These are phyloP conservation scores for Dendrocalamus latiflorus DNA, from an alignment of 202 grass and related monocot genomes.

Conservation along the genomic window DNA sequence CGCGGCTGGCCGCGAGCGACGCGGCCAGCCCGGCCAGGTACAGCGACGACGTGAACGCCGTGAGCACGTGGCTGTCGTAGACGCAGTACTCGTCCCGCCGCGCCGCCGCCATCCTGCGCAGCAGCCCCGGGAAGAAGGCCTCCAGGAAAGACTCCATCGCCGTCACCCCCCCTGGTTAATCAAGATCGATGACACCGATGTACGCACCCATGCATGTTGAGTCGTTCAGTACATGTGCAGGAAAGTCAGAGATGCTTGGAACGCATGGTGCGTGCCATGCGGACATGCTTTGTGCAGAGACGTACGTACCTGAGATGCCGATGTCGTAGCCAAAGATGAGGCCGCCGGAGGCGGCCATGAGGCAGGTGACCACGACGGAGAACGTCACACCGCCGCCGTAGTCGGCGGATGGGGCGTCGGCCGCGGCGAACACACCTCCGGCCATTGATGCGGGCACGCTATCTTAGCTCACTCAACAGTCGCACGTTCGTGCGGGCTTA, in stretches of 20 bases:
- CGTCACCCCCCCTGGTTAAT: constrained; percentile 43
- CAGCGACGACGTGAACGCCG: constrained; percentile 61
- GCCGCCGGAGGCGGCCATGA: constrained; percentile 57
- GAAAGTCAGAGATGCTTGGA: no score
- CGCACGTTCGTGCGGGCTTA: no score
- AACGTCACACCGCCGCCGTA: constrained; percentile 46
- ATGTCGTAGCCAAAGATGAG: constrained; percentile 72
- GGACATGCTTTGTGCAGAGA: no score
- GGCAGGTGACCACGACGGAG: constrained; percentile 51
- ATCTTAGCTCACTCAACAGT: no score
- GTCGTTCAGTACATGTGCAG: no score
- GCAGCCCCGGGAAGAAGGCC: constrained; percentile 51
- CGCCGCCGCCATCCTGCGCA: constrained; percentile 37
- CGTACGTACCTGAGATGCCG: constrained; percentile 48
- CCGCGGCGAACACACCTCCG: constrained; percentile 39
- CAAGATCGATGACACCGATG: not conserved
- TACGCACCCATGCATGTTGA: no score
- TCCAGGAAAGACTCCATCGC: constrained; percentile 61
- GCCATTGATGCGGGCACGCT: constrained; percentile 14
- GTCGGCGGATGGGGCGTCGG: constrained; percentile 9
- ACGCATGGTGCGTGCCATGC: no score
- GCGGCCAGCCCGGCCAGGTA: constrained; percentile 61
- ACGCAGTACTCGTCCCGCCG: constrained; percentile 52
- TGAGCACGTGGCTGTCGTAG: constrained; percentile 62
- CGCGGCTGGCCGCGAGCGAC: constrained; percentile 38